Base-by-base conservation (phyloP, 345 rosid species). In the Hibiscus tridactylites region DNA sequence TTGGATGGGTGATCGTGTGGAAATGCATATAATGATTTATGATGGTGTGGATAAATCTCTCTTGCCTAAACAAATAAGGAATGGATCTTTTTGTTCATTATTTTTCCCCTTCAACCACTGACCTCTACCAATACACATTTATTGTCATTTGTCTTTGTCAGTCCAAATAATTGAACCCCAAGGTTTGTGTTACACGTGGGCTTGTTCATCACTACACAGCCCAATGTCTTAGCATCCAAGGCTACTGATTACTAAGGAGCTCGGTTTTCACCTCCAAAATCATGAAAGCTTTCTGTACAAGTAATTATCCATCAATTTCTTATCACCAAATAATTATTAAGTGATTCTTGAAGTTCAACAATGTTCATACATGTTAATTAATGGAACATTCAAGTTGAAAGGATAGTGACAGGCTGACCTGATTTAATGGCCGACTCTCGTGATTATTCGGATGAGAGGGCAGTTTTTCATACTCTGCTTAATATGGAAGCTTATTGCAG, bases 401-500 rank as follows among this genome's bases (percentile, higher is more conserved):
- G 77, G 21, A 52, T 46, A 26, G 63, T 37, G 50, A 69, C 28
- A 65, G 58, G 74, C 75, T 73, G 62, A 62, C 71, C 69, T 74
- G 70, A 69, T 53, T 19, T 29, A 50, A 29, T 13, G 29, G 75
- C 73, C 72, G 75, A 63, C 52, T 44, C 62, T 9, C 53, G 67
- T 70, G 59, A 71, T 81, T 84, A 81, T 79, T 79, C 37, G 31
- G 69, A 50, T 73, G 65, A 63, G 42, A 63, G 19, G 42, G 26
- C 4, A 28, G 37, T 15, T 49, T 35, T 67, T 47, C 58, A 49
- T 49, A 72, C 19, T 16, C 17, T 46, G 71, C 54, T 71, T 70
- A 64, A 75, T 71, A 72, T 21, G 63, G 59, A 71, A 76, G 75
- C 76, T 80, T 80, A 83, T 76, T 79, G 53, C 24, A 8, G 56